A percentile compares a stretch with the other conserved stretches of the same genome.
These are phyloP conservation scores for Diacronema lutheri DNA, from an alignment of 78 protist genomes.

Conservation along the genomic window DNA sequence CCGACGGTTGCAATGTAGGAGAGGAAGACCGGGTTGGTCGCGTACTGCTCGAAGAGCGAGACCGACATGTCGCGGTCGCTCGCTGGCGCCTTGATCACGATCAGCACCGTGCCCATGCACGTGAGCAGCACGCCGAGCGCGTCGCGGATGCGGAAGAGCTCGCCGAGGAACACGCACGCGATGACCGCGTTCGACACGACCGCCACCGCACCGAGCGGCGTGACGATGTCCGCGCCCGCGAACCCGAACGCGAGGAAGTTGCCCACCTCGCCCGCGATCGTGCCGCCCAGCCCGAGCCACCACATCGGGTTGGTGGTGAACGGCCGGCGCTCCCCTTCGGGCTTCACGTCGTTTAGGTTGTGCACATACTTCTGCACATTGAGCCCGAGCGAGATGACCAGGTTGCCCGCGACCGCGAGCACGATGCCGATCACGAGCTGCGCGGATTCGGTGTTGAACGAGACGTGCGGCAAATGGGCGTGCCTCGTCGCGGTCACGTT, in stretches of 20 bases:
- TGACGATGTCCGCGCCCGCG: conserved; percentile 28
- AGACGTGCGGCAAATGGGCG: too few species aligned
- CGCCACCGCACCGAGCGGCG: conserved; percentile 18
- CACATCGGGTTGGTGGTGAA: not conserved
- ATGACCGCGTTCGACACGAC: conserved; percentile 15
- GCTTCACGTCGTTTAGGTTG: not conserved
- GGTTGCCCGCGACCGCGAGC: not conserved
- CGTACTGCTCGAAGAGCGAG: too few species aligned
- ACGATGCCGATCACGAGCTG: not conserved
- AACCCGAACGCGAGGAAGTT: conserved; percentile 21
- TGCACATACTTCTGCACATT: not conserved
- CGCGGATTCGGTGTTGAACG: too few species aligned
- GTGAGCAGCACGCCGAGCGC: not conserved
- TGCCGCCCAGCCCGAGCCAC: not conserved
- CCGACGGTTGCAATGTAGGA: too few species aligned
- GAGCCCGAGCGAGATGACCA: not conserved
- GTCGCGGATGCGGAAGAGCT: conserved; percentile 4
- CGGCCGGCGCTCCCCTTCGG: too few species aligned
- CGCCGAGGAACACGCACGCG: not conserved
- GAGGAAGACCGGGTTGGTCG: too few species aligned
- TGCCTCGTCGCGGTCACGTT: too few species aligned
- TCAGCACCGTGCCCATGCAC: not conserved
- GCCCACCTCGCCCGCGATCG: not conserved
- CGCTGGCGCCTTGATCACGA: not conserved
- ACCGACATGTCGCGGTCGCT: too few species aligned